A percentile compares a stretch with the other conserved stretches of the same genome.
Conservation (phyloP, 371 early-diverging fungal species). For the Entomophthora muscae region DNA sequence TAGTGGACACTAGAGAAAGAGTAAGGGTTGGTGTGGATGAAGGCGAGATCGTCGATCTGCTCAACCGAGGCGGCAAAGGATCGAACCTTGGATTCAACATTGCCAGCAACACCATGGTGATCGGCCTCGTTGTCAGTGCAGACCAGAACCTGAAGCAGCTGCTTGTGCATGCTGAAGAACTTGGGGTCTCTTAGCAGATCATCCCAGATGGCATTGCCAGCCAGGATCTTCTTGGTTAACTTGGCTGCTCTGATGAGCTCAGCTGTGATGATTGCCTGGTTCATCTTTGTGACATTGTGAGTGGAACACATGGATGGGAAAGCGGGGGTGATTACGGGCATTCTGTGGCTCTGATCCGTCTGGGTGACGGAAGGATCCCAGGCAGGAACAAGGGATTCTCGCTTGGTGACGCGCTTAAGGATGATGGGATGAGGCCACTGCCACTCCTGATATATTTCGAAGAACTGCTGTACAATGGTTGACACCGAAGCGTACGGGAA, state of each 20-base stretch:
- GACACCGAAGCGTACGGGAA: conserved; percentile 90
- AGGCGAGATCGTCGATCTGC: conserved; percentile 43
- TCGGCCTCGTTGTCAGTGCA: conserved; percentile 50
- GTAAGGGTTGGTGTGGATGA: conserved; percentile 85
- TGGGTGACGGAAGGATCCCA: conserved; percentile 95
- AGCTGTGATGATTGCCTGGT: conserved; percentile 58
- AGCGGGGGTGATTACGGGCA: conserved; percentile 99
- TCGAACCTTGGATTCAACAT: conserved; percentile 88
- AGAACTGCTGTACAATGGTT: conserved; percentile 78
- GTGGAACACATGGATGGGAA: conserved; percentile 99
- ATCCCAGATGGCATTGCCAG: conserved; percentile 45
- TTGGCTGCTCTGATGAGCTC: conserved; percentile 67
- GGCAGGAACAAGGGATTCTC: conserved; percentile 74
- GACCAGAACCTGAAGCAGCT: conserved; percentile 82
- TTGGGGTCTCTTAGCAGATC: conserved; percentile 70
- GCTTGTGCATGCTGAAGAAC: conserved; percentile 81
- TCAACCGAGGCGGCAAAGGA: conserved; percentile 81
- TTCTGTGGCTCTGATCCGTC: conserved; percentile 77
- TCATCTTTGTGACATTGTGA: conserved; percentile 93
- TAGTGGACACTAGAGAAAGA: conserved; percentile 49
- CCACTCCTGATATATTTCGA: conserved; percentile 82
- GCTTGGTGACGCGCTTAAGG: conserved; percentile 81
- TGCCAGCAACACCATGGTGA: conserved; percentile 66
- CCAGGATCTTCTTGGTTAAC: conserved; percentile 50
- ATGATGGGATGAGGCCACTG: conserved; percentile 97